Evolutionary conservation across 495 filamentous ascomycete genomes (phyloP).

Genomic region (Astrocystis sublimbata): DNA sequence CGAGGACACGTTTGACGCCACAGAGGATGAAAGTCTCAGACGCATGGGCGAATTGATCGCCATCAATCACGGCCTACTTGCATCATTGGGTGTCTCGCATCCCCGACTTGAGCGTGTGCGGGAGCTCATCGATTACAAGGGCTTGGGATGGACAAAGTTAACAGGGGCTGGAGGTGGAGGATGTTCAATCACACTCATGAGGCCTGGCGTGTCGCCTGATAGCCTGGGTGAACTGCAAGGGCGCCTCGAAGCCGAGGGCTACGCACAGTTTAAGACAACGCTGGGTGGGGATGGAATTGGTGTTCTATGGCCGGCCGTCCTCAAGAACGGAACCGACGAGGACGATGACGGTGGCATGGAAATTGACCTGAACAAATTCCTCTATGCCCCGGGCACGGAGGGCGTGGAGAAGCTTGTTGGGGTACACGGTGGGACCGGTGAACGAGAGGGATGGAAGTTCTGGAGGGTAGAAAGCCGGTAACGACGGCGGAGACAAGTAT

Average conservation of each 20-base stretch:
- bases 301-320: slow-evolving; percentile 85
- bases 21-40: slow-evolving; percentile 58
- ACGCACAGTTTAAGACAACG: slow-evolving; percentile 80
- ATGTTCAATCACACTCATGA: slow-evolving; percentile 88
- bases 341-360: slow-evolving; percentile 78
- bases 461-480: slow-evolving; percentile 66
- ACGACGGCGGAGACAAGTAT: slow-evolving; percentile 5
- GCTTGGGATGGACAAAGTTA: slow-evolving; percentile 96
- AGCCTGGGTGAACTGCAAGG: slow-evolving; percentile 61
- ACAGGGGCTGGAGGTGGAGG: slow-evolving; percentile 95
- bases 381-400: slow-evolving; percentile 75
- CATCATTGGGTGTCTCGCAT: slow-evolving; percentile 88
- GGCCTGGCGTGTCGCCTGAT: slow-evolving; percentile 54
- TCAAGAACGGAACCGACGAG: slow-evolving; percentile 69
- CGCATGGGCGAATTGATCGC: slow-evolving; percentile 82
- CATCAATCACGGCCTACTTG: slow-evolving; percentile 89
- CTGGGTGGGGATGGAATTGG: slow-evolving; percentile 91
- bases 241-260: slow-evolving; percentile 72
- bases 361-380: slow-evolving; percentile 90
- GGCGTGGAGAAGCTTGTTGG: slow-evolving; percentile 78
- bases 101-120: slow-evolving; percentile 88
- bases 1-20: slow-evolving; percentile 60
- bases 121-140: slow-evolving; percentile 83
- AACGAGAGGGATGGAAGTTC: slow-evolving; percentile 88
- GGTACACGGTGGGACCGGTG: slow-evolving; percentile 55